Percentiles rank a stretch among this genome's conserved stretches.
Conservation (phyloP, 1,139 yeast species). For the Diutina siamensis region DNA sequence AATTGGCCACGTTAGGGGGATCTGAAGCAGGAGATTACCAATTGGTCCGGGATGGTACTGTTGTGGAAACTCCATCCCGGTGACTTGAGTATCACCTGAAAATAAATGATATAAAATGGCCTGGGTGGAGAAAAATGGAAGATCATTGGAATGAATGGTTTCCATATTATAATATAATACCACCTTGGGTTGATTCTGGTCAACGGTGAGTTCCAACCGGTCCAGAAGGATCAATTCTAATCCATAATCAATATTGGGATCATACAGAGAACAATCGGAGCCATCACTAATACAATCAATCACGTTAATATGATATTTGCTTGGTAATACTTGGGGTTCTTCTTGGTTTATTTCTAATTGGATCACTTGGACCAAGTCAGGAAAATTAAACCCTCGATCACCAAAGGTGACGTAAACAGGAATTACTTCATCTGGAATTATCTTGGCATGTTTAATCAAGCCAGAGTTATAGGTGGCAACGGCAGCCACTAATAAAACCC, state of each 20-base stretch:
- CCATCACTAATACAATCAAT: slow-evolving; percentile 10
- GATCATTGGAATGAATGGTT: slow-evolving; percentile 41
- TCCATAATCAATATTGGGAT: slow-evolving; percentile 13
- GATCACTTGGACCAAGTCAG: slow-evolving; percentile 34
- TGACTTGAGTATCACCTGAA: slow-evolving; percentile 24
- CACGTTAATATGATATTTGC: slow-evolving; percentile 11
- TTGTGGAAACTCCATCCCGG: background rate
- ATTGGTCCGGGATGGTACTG: background rate
- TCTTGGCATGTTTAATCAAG: too few species aligned
- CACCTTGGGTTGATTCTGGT: slow-evolving; percentile 29
- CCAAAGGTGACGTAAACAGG: slow-evolving; percentile 23
- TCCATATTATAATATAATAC: slow-evolving; percentile 27
- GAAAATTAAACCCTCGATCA: slow-evolving; percentile 30
- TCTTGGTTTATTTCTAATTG: slow-evolving; percentile 26
- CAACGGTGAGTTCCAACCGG: slow-evolving; percentile 26
- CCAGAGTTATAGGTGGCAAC: too few species aligned
- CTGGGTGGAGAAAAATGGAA: slow-evolving; percentile 52
- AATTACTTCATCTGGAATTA: background rate
- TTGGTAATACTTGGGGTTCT: slow-evolving; percentile 7
- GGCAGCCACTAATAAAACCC: too few species aligned
- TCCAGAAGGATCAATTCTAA: slow-evolving; percentile 19
- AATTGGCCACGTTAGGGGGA: background rate
- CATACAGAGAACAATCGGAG: background rate
- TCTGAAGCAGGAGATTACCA: background rate
- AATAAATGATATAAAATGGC: slow-evolving; percentile 45